phyloP scores from a whole-genome alignment of 768 basidiomycete genomes.

The Suillus weaverae region DNA sequence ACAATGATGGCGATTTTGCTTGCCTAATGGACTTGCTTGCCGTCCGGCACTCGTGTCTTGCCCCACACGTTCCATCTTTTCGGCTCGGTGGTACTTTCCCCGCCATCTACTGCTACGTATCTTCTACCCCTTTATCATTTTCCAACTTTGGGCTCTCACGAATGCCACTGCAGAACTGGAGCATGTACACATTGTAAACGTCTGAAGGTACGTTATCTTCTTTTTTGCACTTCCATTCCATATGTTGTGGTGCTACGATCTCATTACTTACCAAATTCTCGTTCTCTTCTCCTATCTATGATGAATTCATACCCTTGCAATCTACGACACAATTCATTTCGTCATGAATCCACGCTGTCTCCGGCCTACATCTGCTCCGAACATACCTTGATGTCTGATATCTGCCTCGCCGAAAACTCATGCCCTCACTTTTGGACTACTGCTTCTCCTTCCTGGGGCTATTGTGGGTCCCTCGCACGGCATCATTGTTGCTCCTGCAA shows the following conservation, averaged over 20 bases:
- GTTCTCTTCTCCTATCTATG: conserved; percentile 12
- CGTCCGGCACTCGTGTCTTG: conserved; percentile 3
- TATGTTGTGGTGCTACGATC: not conserved
- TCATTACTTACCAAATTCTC: conserved; percentile 22
- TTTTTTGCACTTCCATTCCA: conserved; percentile 10
- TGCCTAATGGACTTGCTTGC: conserved; percentile 4
- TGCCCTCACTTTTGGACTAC: not conserved
- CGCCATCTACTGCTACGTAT: conserved; percentile 11
- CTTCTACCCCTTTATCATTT: conserved; percentile 6
- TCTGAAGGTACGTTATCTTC: conserved; percentile 63
- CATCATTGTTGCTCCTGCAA: conserved; percentile 22
- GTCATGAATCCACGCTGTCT: conserved; percentile 13
- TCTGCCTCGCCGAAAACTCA: conserved; percentile 3
- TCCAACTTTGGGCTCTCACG: conserved; percentile 9
- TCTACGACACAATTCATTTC: conserved; percentile 14
- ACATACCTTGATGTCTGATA: conserved; percentile 11
- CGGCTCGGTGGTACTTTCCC: conserved; percentile 19
- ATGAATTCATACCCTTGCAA: conserved; percentile 18
- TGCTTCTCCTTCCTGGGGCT: conserved; percentile 2
- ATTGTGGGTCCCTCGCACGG: conserved; percentile 1
- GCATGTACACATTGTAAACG: conserved; percentile 87
- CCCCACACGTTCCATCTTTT: conserved; percentile 1
- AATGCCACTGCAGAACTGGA: conserved; percentile 53
- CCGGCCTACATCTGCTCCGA: conserved; percentile 24
- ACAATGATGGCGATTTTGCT: conserved; percentile 5